Evolutionary conservation across 106 monocot species (phyloP).

Genomic region (Iris macrosiphon): DNA sequence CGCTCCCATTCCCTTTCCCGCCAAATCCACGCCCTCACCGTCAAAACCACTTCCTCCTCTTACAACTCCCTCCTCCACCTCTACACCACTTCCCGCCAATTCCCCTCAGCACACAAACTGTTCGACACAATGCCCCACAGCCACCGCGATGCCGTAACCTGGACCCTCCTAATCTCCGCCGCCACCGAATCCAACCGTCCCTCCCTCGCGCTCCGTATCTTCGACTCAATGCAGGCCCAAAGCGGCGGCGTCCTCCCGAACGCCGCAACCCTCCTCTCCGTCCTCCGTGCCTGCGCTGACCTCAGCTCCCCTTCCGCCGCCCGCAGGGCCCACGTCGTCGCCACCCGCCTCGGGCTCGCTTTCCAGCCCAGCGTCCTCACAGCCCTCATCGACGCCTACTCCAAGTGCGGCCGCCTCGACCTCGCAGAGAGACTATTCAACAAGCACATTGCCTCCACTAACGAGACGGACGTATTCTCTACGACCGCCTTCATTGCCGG

Average conservation of each 20-base stretch:
- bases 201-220: conserved; percentile 4
- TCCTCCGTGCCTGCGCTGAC: conserved; percentile 13
- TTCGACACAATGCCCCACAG: conserved; percentile 8
- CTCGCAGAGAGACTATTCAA: conserved; percentile 10
- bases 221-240: conserved; percentile 12
- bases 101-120: conserved; percentile 9
- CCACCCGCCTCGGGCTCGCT: conserved; percentile 3
- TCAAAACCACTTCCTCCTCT: conserved; percentile 8
- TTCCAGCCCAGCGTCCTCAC: conserved; percentile 12
- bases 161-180: conserved; percentile 12
- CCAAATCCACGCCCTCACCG: conserved; percentile 17
- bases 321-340: conserved; percentile 1
- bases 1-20: not conserved
- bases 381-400: conserved; percentile 12
- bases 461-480: conserved; percentile 7
- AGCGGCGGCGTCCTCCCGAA: conserved; percentile 7
- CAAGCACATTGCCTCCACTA: not conserved
- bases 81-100: conserved; percentile 10
- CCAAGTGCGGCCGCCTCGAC: conserved; percentile 16
- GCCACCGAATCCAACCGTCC: conserved; percentile 3
- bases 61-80: conserved; percentile 23
- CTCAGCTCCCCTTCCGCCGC: conserved; percentile 7
- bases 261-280: conserved; percentile 2
- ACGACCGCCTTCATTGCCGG: conserved; percentile 39
- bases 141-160: conserved; percentile 13